Base-by-base conservation (phyloP, 257 asterid genomes). In the Fraxinus americana region DNA sequence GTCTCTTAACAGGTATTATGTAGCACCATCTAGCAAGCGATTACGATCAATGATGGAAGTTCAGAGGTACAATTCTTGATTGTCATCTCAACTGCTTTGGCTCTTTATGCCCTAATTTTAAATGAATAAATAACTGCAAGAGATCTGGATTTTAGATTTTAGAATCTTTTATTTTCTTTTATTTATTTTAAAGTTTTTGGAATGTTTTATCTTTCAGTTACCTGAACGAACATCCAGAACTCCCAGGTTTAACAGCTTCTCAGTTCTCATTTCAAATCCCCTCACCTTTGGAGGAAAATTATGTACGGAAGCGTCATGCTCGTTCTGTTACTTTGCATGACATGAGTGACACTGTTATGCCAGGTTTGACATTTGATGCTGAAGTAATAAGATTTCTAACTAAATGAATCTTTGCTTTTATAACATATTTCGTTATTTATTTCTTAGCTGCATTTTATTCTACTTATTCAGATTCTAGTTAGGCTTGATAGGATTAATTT, bases 211-310 rank as follows among this genome's bases (percentile, higher is more conserved):
- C 23, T 75, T 81, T 81, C 59, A 93, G 97, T 83, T 87, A 85
- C 86, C 78, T 93, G 81, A 79, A 81, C 38, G 88, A 89, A 67
- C 84, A 90, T 80, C 89, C 96, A 4, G 86, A 81, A 70, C 23
- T 19, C 17, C 82, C 85, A 3, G 91, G 90, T 21, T 84, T 90
- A n/a, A 57, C 38, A 29, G 50, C 71, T 71, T 80, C 94, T 0
- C 85, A 74, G 36, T 90, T 93, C 81, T 91, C 96, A 70, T 91
- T 93, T 86, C 89, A 83, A 81, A 86, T 86, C 19, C 97, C 97
- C 25, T 86, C 88, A 71, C 94, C 89, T 4, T 83, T 89, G 67
- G 94, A 90, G 75, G 91, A 89, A n/a, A 82, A 91, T 67, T 89
- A 86, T 76, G 80, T 80, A 35, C 86, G 86, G 73, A 93, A 88